phyloP scores from a whole-genome alignment of 1,139 yeast genomes.

The Kazachstania sp. region DNA sequence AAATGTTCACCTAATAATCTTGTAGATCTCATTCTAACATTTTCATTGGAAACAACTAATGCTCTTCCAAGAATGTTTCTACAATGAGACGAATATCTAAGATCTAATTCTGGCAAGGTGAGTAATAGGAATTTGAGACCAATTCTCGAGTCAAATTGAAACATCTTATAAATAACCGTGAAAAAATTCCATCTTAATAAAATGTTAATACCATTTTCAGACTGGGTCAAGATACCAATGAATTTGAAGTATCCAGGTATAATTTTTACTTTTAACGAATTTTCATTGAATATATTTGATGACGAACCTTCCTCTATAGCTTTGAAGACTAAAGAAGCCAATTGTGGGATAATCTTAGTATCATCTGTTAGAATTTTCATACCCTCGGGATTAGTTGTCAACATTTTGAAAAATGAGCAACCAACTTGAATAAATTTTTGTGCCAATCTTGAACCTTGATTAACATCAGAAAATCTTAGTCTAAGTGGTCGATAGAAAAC shows the following conservation, averaged over 20 bases:
- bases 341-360: slow-evolving; percentile 73
- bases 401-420: slow-evolving; percentile 56
- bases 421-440: slow-evolving; percentile 59
- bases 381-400: slow-evolving; percentile 61
- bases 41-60: slow-evolving; percentile 46
- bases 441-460: slow-evolving; percentile 42
- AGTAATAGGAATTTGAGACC: slow-evolving; percentile 49
- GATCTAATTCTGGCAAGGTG: slow-evolving; percentile 55
- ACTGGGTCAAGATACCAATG: slow-evolving; percentile 61
- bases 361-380: slow-evolving; percentile 51
- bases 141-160: slow-evolving; percentile 46
- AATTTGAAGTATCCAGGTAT: slow-evolving; percentile 72
- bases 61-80: slow-evolving; percentile 59
- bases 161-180: slow-evolving; percentile 67
- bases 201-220: slow-evolving; percentile 54
- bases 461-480: slow-evolving; percentile 63
- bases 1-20: slow-evolving; percentile 38
- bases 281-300: slow-evolving; percentile 64
- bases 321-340: slow-evolving; percentile 83
- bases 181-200: slow-evolving; percentile 79
- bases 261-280: slow-evolving; percentile 53
- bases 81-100: slow-evolving; percentile 56
- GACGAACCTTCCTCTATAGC: slow-evolving; percentile 42
- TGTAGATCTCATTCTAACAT: slow-evolving; percentile 51
- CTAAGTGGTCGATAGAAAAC: slow-evolving; percentile 91